Conservation (phyloP, 2,329 filamentous ascomycete genomes). For the Exutisphaerella laricina region DNA sequence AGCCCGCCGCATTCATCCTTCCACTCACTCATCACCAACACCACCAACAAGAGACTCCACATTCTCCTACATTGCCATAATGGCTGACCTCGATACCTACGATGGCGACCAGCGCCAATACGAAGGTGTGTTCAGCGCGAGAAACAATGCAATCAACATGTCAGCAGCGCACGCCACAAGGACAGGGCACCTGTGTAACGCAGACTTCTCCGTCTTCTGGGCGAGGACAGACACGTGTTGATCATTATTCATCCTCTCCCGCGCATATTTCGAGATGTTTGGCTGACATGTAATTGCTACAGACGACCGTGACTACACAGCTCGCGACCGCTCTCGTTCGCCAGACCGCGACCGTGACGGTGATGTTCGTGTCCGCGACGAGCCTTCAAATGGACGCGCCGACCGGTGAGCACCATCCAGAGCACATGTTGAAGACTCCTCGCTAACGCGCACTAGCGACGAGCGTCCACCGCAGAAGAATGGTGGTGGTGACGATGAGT, state of each 20-base stretch:
- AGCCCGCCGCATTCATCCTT: neutral
- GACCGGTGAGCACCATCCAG: conserved; percentile 41
- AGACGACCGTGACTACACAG: conserved; percentile 55
- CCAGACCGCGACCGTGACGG: conserved; percentile 43
- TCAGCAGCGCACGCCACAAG: conserved; percentile 1
- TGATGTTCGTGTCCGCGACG: conserved; percentile 51
- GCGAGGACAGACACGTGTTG: no score
- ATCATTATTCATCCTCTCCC: no score
- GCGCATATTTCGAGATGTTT: neutral
- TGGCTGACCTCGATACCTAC: conserved; percentile 55
- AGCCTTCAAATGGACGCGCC: conserved; percentile 57
- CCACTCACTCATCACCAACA: neutral
- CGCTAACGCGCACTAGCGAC: conserved; percentile 36
- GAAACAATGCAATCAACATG: conserved; percentile 3
- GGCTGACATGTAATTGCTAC: conserved; percentile 13
- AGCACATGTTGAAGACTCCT: conserved; percentile 13
- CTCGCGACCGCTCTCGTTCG: conserved; percentile 62
- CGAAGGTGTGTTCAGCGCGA: conserved; percentile 50
- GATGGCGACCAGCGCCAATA: conserved; percentile 59
- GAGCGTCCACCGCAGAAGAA: conserved; percentile 38
- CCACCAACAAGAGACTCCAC: conserved; percentile 4
- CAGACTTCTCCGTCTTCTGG: neutral
- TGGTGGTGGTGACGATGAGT: conserved; percentile 59
- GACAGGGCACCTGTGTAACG: neutral
- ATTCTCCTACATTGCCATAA: conserved; percentile 17